Conservation (phyloP, 169 alveolate species). For the Cryptosporidium felis region DNA sequence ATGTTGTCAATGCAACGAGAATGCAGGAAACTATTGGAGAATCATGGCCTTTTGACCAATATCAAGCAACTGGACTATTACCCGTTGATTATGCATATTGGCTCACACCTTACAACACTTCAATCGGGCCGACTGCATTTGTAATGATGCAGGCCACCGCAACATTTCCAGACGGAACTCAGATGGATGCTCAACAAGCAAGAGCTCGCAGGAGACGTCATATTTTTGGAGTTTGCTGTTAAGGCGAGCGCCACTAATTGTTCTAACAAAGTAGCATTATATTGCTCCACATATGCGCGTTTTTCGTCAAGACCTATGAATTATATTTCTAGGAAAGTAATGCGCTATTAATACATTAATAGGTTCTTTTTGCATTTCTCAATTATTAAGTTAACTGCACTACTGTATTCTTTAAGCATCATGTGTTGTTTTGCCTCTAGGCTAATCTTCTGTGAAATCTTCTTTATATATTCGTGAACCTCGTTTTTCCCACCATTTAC, state of each 20-base stretch:
- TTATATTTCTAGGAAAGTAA: not conserved
- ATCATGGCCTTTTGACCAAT: constrained; percentile 73
- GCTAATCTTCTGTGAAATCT: constrained; percentile 35
- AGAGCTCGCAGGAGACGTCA: constrained; percentile 72
- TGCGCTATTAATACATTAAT: not conserved
- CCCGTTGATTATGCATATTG: constrained; percentile 74
- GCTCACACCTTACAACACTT: constrained; percentile 66
- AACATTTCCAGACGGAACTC: constrained; percentile 72
- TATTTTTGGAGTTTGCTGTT: constrained; percentile 67
- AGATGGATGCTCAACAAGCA: constrained; percentile 73
- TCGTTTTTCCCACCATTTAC: not conserved
- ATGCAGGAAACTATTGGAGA: constrained; percentile 70
- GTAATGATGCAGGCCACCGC: constrained; percentile 73
- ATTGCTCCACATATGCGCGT: too few species aligned
- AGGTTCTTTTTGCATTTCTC: constrained; percentile 19
- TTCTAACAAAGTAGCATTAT: too few species aligned
- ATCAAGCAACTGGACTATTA: constrained; percentile 68
- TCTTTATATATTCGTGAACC: constrained; percentile 20
- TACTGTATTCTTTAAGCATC: constrained; percentile 10
- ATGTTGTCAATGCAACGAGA: constrained; percentile 67
- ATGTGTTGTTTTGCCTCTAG: constrained; percentile 44
- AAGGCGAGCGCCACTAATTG: too few species aligned
- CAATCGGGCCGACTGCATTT: constrained; percentile 70
- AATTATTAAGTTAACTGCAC: constrained; percentile 8
- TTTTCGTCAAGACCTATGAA: too few species aligned